Evolutionary conservation across 1,284 basidiomycete genomes (phyloP), one percentile per base, ranked within the genome.

Genomic region (Macrocybe sp.): DNA sequence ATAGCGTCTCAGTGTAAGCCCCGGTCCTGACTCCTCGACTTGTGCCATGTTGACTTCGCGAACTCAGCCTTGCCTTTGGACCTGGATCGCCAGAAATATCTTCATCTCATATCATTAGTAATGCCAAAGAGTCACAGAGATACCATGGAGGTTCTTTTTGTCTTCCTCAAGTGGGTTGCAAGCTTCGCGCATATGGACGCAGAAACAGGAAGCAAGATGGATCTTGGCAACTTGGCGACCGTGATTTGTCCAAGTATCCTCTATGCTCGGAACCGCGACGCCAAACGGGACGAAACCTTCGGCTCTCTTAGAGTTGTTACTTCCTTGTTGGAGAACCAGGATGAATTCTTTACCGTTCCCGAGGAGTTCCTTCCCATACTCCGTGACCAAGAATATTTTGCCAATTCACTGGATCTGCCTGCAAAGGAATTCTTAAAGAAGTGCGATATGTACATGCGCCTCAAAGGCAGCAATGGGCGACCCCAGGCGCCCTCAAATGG

Each of bases 131-230:
- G 83, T 48, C 93, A 99, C 64, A 84, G 97, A 52, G 97, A 99
- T 66, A 97, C 95, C 28, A 84, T 97, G 81, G 96, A 99, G 68
- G 93, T 97, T 41, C 73, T 99, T 39, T 98, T 97, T 62, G 94
- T 97, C 12, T 99, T 99, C 73, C 76, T 99, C 57, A 96, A 97
- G 67, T 99, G 97, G 97, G 96, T 99, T 2, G 96, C 96, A 4
- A 96, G 93, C 4, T 99, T 99, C 66, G 94, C 96, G 40, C 95
- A 99, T 68, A 83, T 97, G 69, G 96, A 99, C 63, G 95, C 96
- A 61, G 93, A 96, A 65, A 98, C 96, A 0, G 96, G 96, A 35
- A 95, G 91, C 72, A 96, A 96, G 72, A 99, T 99, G 96, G 96
- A 99, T 67, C 73, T 98, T 44, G 80, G 81, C 33, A 99, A 99